phyloP scores from a whole-genome alignment of 1,139 yeast genomes.

The Ogataea hybrid region DNA sequence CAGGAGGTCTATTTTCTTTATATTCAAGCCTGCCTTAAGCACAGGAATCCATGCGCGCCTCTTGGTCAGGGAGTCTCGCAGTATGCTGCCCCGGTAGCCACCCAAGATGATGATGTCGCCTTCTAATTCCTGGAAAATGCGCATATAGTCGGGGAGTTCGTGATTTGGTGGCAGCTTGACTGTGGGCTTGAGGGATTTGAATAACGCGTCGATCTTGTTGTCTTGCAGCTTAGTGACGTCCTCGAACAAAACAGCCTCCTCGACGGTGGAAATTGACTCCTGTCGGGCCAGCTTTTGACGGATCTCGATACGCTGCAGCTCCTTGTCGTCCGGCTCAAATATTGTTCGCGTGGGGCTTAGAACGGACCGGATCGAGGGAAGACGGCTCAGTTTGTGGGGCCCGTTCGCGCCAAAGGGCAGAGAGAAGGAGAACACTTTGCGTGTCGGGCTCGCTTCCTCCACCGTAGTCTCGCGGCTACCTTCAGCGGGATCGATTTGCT shows the following conservation, averaged over 20 bases:
- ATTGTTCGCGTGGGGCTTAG: constrained; percentile 32
- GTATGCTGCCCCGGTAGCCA: constrained; percentile 84
- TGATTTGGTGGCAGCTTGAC: constrained; percentile 10
- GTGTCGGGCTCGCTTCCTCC: constrained; percentile 19
- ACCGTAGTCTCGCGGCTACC: not conserved
- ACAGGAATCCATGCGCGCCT: constrained; percentile 81
- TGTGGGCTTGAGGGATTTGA: constrained; percentile 56
- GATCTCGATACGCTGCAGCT: constrained; percentile 37
- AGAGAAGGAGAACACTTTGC: constrained; percentile 41
- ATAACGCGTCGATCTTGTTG: constrained; percentile 66
- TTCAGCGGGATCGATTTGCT: constrained; percentile 1
- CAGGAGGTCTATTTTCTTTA: constrained; percentile 63
- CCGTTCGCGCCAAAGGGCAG: constrained; percentile 42
- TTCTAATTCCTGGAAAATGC: constrained; percentile 49
- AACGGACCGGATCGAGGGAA: constrained; percentile 11
- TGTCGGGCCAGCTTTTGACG: constrained; percentile 51
- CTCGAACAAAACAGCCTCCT: constrained; percentile 60
- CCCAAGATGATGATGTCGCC: constrained; percentile 83
- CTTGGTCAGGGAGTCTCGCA: constrained; percentile 62
- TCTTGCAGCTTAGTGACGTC: constrained; percentile 60
- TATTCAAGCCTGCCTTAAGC: constrained; percentile 75
- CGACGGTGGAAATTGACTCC: constrained; percentile 57
- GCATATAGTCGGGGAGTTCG: constrained; percentile 30
- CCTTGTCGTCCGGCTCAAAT: constrained; percentile 32
- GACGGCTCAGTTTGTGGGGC: constrained; percentile 12